Evolutionary conservation across 2,329 filamentous ascomycete genomes (phyloP), one percentile per base, ranked within the genome.

Genomic region (Phialophora expanda): DNA sequence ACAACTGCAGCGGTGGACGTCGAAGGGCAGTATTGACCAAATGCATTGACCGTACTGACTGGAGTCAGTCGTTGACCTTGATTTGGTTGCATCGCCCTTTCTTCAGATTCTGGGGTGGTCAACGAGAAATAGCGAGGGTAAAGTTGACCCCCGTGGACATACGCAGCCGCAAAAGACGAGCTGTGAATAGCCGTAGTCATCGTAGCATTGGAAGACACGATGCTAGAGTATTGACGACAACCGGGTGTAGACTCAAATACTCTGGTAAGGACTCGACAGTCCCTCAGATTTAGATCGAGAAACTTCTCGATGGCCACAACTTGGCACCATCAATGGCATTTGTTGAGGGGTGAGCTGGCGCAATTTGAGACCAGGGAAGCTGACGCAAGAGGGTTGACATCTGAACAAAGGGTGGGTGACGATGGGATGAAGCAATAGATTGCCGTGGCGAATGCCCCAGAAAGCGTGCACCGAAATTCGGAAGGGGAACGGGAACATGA

Each of bases 381-480:
- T 46, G 56, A 59, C 60, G 63, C 63, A 63, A 58, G 60, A 50
- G 50, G 61, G 41, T 34, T 55, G 50, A n/a, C 46, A 56, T 62
- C 48, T 54, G 56, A 22, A 20, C 41, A 14, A 32, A 22, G 32
- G 28, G n/a, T 51, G 30, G 41, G 38, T 30, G 24, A 55, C 12
- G 38, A 51, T 46, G 17, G 30, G 48, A 20, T 32, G 30, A 51
- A 59, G 28, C 28, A 38, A 59, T 28, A 57, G 30, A 56, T 28
- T 57, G 53, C 38, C 30, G 54, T 62, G 38, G 55, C 32, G 30
- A 46, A 46, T 9, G 46, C 22, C 17, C 26, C 14, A 44, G 53
- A 34, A 48, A 28, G 48, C 57, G 66, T 64, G 62, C 60, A 68
- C 63, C 66, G 66, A 68, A 50, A 68, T 66, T 68, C 66, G 66